Conservation (phyloP, 202 grass and related monocot species). For the Zizania palustris region DNA sequence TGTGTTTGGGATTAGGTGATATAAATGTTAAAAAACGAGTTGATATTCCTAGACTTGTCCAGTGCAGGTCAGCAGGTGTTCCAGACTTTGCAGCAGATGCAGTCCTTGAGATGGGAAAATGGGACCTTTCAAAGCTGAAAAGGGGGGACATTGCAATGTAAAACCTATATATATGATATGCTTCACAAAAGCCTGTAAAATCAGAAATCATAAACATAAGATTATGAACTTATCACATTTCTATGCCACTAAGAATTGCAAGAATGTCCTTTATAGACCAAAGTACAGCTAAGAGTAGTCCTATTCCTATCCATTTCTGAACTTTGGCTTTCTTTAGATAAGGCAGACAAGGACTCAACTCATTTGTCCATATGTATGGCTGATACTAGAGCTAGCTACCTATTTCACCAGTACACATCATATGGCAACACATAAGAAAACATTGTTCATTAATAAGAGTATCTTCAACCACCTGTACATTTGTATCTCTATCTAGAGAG, state of each 20-base stretch:
- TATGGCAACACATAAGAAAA: background rate
- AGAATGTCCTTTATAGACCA: slow-evolving; percentile 8
- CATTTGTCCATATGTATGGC: background rate
- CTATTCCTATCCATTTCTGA: slow-evolving; percentile 2
- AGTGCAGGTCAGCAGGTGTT: background rate
- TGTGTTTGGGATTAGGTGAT: slow-evolving; percentile 30
- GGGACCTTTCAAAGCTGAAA: slow-evolving; percentile 33
- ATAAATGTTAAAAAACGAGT: slow-evolving; percentile 33
- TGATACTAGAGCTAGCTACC: slow-evolving; percentile 18
- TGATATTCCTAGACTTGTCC: background rate
- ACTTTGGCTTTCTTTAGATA: slow-evolving; percentile 10
- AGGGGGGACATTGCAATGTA: background rate
- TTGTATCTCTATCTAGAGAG: too few relatives aligned
- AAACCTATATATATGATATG: background rate
- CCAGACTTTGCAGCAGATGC: slow-evolving; percentile 33
- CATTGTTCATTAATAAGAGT: background rate
- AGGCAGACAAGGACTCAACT: slow-evolving; percentile 21
- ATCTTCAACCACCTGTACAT: too few relatives aligned
- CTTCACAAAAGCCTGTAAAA: background rate
- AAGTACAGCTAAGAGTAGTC: background rate
- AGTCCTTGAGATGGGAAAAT: slow-evolving; percentile 21
- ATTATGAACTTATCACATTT: background rate
- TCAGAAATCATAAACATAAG: background rate
- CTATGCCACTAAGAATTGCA: background rate
- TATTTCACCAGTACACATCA: slow-evolving; percentile 12